Evolutionary conservation across 1,139 yeast species (phyloP).

Genomic region (Nakaseomyces sp.): DNA sequence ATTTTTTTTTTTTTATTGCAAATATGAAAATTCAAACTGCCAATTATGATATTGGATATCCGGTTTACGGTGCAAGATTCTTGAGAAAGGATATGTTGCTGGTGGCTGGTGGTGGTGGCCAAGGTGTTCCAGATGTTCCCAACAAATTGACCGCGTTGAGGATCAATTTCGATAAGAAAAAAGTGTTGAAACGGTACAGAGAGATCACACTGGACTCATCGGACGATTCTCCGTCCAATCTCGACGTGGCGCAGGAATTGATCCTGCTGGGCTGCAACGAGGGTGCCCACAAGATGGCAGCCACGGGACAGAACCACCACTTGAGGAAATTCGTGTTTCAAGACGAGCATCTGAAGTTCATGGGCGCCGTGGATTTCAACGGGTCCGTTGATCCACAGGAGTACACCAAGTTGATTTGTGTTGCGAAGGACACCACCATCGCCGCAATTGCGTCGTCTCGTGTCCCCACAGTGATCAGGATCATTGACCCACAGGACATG

Average conservation of each 20-base stretch:
- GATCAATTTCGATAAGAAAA: constrained; percentile 44
- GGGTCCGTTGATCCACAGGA: constrained; percentile 38
- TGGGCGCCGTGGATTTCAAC: constrained; percentile 44
- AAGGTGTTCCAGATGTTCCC: constrained; percentile 80
- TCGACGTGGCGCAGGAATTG: constrained; percentile 45
- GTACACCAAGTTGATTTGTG: constrained; percentile 49
- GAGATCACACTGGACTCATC: constrained; percentile 53
- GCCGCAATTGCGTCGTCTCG: constrained; percentile 59
- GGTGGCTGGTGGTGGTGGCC: constrained; percentile 94
- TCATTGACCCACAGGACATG: constrained; percentile 50
- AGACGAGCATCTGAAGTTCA: constrained; percentile 53
- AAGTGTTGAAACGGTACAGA: constrained; percentile 50
- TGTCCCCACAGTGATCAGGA: constrained; percentile 47
- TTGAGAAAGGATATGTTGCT: constrained; percentile 52
- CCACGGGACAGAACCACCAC: constrained; percentile 60
- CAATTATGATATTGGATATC: constrained; percentile 57
- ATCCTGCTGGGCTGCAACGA: constrained; percentile 73
- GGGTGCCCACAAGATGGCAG: constrained; percentile 46
- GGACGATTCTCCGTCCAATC: constrained; percentile 69
- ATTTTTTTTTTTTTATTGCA: neutral
- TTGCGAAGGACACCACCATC: constrained; percentile 45
- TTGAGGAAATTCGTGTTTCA: constrained; percentile 54
- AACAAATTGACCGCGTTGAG: constrained; percentile 71
- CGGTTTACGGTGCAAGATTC: constrained; percentile 72
- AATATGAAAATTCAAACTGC: neutral